These are phyloP conservation scores for Symbiodinium natans DNA, from an alignment of 73 alveolate species.

Conservation along the genomic window DNA sequence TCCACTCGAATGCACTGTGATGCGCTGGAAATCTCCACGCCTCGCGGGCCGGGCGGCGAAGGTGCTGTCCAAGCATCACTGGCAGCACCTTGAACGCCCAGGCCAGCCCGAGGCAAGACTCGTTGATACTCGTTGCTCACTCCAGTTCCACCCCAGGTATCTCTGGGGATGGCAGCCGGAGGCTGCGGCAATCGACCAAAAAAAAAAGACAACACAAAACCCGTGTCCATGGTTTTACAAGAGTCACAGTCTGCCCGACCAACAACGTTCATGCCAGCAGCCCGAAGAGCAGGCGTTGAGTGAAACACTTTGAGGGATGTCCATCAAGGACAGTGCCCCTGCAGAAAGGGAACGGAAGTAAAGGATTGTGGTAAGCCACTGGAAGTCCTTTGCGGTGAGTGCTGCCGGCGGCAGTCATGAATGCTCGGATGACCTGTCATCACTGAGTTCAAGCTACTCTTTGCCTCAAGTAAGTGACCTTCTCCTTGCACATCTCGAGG, in stretches of 20 bases:
- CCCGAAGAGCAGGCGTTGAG: too few relatives aligned
- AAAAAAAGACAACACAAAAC: too few relatives aligned
- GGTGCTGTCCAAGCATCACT: background rate
- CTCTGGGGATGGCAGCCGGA: background rate
- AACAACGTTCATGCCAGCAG: too few relatives aligned
- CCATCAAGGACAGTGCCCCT: background rate
- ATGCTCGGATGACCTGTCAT: too few relatives aligned
- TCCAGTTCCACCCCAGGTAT: too few relatives aligned
- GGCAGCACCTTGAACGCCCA: background rate
- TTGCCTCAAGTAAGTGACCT: background rate
- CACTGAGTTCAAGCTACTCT: background rate
- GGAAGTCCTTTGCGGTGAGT: background rate
- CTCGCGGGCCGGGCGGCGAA: background rate
- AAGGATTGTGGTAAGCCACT: background rate
- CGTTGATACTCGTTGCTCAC: too few relatives aligned
- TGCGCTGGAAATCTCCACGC: too few relatives aligned
- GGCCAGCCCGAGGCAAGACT: background rate
- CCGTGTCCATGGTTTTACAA: too few relatives aligned
- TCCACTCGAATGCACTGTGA: too few relatives aligned
- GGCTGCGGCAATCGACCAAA: too few relatives aligned
- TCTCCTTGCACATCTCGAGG: conserved; percentile 14
- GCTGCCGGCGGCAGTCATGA: too few relatives aligned
- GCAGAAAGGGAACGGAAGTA: background rate
- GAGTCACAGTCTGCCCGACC: too few relatives aligned
- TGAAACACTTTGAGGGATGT: background rate